A percentile compares a stretch with the other conserved stretches of the same genome.
Conservation (phyloP, 2,329 filamentous ascomycete genomes). For the Alternaria ethzedia region DNA sequence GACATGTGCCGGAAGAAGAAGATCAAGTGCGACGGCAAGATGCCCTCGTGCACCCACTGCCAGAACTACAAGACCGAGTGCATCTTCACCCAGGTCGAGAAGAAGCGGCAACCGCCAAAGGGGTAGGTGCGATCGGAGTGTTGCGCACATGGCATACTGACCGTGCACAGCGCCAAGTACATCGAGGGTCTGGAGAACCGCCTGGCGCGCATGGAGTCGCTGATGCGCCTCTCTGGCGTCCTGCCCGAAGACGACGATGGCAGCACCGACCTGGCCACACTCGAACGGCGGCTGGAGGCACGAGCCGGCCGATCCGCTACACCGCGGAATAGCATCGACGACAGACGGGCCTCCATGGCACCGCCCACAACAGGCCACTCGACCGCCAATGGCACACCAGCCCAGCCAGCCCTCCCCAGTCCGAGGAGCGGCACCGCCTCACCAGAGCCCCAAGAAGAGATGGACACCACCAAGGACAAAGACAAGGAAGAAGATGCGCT, state of each 20-base stretch:
- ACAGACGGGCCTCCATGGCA: constrained; percentile 43
- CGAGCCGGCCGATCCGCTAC: constrained; percentile 42
- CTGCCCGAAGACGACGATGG: constrained; percentile 85
- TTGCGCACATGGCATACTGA: constrained; percentile 5
- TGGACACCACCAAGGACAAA: constrained; percentile 46
- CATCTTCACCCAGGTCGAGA: constrained; percentile 96
- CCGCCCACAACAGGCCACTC: constrained; percentile 43
- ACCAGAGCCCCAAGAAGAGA: constrained; percentile 56
- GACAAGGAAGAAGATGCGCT: constrained; percentile 77
- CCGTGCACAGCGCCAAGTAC: constrained; percentile 78
- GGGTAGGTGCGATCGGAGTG: constrained; percentile 62
- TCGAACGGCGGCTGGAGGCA: constrained; percentile 76
- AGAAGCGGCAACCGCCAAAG: constrained; percentile 97
- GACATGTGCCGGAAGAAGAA: constrained; percentile 97
- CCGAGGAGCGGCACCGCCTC: constrained; percentile 60
- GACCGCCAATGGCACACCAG: constrained; percentile 48
- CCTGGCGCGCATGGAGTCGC: constrained; percentile 91
- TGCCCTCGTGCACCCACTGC: constrained; percentile 93
- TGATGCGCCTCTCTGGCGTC: constrained; percentile 84
- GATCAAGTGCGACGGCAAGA: constrained; percentile 97
- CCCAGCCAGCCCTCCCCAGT: constrained; percentile 55
- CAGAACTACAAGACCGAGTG: constrained; percentile 98
- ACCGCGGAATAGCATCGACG: constrained; percentile 33
- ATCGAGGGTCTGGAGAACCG: constrained; percentile 96
- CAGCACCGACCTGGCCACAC: constrained; percentile 82